phyloP scores from a whole-genome alignment of 2,329 filamentous ascomycete genomes.

The Daldinia sp. region DNA sequence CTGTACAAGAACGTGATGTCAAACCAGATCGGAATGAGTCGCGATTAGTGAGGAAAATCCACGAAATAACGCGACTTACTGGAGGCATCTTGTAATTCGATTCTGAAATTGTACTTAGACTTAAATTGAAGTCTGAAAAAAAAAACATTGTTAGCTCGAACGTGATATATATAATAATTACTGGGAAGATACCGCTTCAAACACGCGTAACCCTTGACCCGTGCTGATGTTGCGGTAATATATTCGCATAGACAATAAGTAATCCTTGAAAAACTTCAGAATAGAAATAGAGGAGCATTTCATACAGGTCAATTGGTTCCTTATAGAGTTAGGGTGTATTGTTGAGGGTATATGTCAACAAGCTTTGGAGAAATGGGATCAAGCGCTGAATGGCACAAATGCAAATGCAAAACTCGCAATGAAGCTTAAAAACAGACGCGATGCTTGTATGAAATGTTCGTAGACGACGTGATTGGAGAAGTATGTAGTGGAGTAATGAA shows the following conservation, averaged over 20 bases:
- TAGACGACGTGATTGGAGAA: not conserved
- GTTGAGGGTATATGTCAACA: conserved; percentile 41
- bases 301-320: not conserved
- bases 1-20: conserved; percentile 11
- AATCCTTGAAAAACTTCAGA: not conserved
- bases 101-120: conserved; percentile 9
- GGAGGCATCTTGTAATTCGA: conserved; percentile 49
- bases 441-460: conserved; percentile 5
- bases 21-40: not conserved
- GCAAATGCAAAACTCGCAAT: conserved; percentile 10
- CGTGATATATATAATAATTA: conserved; percentile 19
- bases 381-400: conserved; percentile 15
- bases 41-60: not conserved
- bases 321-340: conserved; percentile 11
- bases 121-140: not conserved
- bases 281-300: not conserved
- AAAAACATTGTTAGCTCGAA: conserved; percentile 14
- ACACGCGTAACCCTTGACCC: conserved; percentile 20
- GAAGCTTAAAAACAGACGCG: conserved; percentile 13
- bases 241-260: not conserved
- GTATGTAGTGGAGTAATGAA: conserved; percentile 12
- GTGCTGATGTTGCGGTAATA: not conserved
- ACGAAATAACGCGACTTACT: conserved; percentile 45
- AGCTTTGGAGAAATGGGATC: conserved; percentile 26
- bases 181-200: conserved; percentile 1